Conservation (phyloP, 192 early-diverging fungal genomes). For the Pilaira anomala region DNA sequence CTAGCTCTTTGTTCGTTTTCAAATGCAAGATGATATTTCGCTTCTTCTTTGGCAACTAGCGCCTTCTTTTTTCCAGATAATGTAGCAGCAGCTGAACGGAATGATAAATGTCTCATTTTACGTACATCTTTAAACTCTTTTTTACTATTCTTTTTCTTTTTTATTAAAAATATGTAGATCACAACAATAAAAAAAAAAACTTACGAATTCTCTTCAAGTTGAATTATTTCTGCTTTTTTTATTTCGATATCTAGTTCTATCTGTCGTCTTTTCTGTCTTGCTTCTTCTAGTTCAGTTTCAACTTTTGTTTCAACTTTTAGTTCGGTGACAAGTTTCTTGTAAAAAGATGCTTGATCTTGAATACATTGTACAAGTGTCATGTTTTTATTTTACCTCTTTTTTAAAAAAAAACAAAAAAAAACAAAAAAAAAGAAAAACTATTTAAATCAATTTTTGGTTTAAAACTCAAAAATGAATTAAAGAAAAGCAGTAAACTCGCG, state of each 20-base stretch:
- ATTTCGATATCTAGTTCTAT: background rate
- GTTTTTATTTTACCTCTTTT: background rate
- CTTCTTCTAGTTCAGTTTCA: background rate
- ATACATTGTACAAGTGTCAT: slow-evolving; percentile 8
- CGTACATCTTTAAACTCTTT: slow-evolving; percentile 29
- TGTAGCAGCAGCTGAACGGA: slow-evolving; percentile 25
- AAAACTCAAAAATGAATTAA: no score
- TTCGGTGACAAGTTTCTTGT: slow-evolving; percentile 8
- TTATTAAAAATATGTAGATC: background rate
- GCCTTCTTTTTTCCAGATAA: slow-evolving; percentile 27
- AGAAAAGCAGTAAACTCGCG: no score
- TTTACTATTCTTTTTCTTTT: slow-evolving; percentile 13
- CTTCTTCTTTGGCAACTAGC: slow-evolving; percentile 26
- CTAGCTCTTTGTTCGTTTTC: slow-evolving; percentile 24
- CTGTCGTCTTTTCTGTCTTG: background rate
- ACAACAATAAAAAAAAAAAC: background rate
- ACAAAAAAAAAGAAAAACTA: background rate
- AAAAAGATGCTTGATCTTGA: slow-evolving; percentile 10
- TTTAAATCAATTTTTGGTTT: no score
- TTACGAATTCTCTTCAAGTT: slow-evolving; percentile 16
- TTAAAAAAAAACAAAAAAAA: background rate
- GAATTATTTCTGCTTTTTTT: slow-evolving; percentile 4
- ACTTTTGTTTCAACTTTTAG: background rate
- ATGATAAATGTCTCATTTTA: slow-evolving; percentile 26
- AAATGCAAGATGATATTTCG: slow-evolving; percentile 32